Evolutionary conservation across 108 stramenopile genomes (phyloP).

Genomic region (Nitzschia sp.): DNA sequence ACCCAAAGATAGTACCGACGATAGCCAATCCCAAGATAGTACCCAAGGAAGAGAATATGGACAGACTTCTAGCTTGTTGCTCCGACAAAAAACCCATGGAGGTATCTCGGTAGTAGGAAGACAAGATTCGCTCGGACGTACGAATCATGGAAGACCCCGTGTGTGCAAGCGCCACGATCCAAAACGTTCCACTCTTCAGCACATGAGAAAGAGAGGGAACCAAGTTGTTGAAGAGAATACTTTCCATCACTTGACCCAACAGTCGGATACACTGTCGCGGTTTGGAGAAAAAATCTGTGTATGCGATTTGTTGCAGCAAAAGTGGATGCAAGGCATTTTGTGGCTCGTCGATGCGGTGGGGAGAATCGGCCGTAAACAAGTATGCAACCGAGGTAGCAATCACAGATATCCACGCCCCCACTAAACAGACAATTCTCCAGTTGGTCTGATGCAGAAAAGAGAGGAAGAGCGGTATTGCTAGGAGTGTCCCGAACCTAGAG

Average conservation of each 20-base stretch:
- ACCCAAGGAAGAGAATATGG: slow-evolving; percentile 68
- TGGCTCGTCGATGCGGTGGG: slow-evolving; percentile 59
- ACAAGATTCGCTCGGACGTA: slow-evolving; percentile 65
- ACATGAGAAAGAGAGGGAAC: slow-evolving; percentile 64
- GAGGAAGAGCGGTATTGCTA: slow-evolving; percentile 63
- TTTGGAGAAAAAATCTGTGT: neutral
- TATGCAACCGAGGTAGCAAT: slow-evolving; percentile 51
- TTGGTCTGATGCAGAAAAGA: slow-evolving; percentile 43
- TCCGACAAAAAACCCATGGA: slow-evolving; percentile 57
- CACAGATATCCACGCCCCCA: slow-evolving; percentile 57
- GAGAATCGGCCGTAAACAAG: slow-evolving; percentile 63
- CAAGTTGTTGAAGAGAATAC: slow-evolving; percentile 34
- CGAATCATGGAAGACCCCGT: slow-evolving; percentile 70
- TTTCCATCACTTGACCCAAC: slow-evolving; percentile 7
- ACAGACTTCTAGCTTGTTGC: slow-evolving; percentile 56
- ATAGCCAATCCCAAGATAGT: slow-evolving; percentile 63
- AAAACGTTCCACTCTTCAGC: slow-evolving; percentile 66
- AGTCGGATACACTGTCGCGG: slow-evolving; percentile 14
- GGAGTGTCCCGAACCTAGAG: slow-evolving; percentile 65
- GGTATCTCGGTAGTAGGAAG: slow-evolving; percentile 73
- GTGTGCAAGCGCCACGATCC: slow-evolving; percentile 78
- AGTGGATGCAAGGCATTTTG: slow-evolving; percentile 67
- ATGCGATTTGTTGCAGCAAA: slow-evolving; percentile 11
- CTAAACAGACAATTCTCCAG: slow-evolving; percentile 62
- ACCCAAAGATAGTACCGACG: slow-evolving; percentile 64